Base-by-base conservation (phyloP, 2,329 filamentous ascomycete species). In the Botrytis paeoniae region DNA sequence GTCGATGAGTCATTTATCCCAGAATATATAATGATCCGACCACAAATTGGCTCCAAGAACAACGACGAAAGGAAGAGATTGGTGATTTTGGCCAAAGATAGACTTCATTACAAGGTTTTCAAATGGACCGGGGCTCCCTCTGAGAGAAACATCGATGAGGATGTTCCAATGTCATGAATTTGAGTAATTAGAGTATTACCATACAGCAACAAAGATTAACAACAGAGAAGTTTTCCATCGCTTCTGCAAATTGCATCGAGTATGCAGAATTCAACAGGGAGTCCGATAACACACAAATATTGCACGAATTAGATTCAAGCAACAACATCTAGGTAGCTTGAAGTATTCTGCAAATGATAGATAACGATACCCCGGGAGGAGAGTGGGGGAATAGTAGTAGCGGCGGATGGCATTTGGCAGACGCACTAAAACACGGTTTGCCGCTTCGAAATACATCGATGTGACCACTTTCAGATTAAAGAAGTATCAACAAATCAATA, bases 41-140 rank as follows among this genome's bases (percentile, higher is more conserved):
- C 68, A 39, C 72, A 60, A 57, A 70, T 60, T 57, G 39, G 54
- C 37, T 12, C n/a, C 45, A 66, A 66, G 45, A 51, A 43, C 57
- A 22, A 73, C 74, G 73, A 74, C 37, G 73, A 78, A 37, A 69
- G 61, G 32, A 73, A 72, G 65, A 75, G 79, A 64, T 69, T 81
- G 12, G 71, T 79, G 45, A 41, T 81, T 41, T 70, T 80, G 12
- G 73, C 75, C 35, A 76, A 78, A 74, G 77, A 79, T 51, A 74
- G 70, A 37, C 32, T 77, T 59, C 76, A 78, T 35, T 81, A 80
- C 61, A 78, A 78, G 65, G 76, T 81, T 39, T 76, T 80, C 32
- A 78, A 74, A 39, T 74, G 77, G 35, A 41, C 57, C 9, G 39
- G 20, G 22, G 60, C 39, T 39, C 22, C 66, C 1, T 25, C 65